Percentiles rank a stretch among this genome's conserved stretches.
Evolutionary conservation across 495 filamentous ascomycete species (phyloP).

Genomic region (Xylaria curta): DNA sequence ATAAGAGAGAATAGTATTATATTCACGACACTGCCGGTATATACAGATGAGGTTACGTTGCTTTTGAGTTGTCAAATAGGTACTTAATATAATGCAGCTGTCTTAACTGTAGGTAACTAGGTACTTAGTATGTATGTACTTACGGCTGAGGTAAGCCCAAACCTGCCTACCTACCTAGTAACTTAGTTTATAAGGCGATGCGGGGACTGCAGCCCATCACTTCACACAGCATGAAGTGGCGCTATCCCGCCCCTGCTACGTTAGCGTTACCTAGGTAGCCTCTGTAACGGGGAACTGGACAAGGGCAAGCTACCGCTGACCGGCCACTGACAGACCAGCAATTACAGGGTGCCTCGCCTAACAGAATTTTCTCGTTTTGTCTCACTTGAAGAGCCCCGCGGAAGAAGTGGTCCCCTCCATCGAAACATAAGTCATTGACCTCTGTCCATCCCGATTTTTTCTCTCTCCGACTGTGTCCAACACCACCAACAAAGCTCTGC

Average conservation of each 20-base stretch:
- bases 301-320: not conserved
- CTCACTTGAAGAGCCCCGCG: constrained; percentile 23
- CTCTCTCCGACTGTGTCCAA: not conserved
- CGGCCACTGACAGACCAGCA: not conserved
- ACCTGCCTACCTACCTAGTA: no score
- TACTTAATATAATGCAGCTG: not conserved
- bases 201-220: not conserved
- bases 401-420: constrained; percentile 17
- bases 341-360: constrained; percentile 4
- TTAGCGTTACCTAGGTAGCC: not conserved
- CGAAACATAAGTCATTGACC: constrained; percentile 18
- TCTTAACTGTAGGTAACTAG: no score
- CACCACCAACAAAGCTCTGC: constrained; percentile 21
- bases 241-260: constrained; percentile 3
- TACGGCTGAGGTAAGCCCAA: not conserved
- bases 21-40: not conserved
- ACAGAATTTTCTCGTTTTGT: constrained; percentile 15
- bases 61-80: not conserved
- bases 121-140: no score
- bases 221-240: constrained; percentile 11
- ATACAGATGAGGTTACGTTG: not conserved
- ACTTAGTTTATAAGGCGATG: not conserved
- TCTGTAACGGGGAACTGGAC: not conserved
- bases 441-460: constrained; percentile 16
- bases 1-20: not conserved